Evolutionary conservation across 2,329 filamentous ascomycete genomes (phyloP), one percentile per base, ranked within the genome.

Genomic region (Stemphylium beticola): DNA sequence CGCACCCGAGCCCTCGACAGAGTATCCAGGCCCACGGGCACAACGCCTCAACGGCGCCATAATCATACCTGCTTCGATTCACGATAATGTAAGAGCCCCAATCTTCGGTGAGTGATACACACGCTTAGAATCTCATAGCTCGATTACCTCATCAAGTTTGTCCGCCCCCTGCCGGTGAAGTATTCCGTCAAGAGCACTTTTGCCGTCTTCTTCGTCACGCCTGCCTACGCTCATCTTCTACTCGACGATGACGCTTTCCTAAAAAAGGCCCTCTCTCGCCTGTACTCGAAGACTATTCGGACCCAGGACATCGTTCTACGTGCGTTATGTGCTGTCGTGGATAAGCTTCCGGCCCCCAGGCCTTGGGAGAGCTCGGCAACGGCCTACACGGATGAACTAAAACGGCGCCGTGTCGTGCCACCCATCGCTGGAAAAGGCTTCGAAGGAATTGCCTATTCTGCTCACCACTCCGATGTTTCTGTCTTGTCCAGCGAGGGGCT

Each of bases 251-350:
- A 55, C 3, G 41, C 49, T 24, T 75, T 75, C 44, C 49, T 73
- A 24, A 44, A 57, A 2, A 63, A 66, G 31, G 73, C 69, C 14
- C 51, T 75, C 14, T 38, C 33, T 8, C 59, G 48, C n/a, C 56
- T 58, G 2, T 73, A 67, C 47, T 20, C 43, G 26, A 12, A 15
- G 8, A 8, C 33, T 12, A 22, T 17, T 31, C 3, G 17, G 32
- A 9, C 5, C 11, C 42, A 54, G 4, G 20, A 43, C 17, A 15
- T 53, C 1, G 26, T 26, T 1, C 42, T 74, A 18, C 52, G 67
- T n/a, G 62, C 62, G 14, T 50, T 74, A 6, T 71, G 64, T 53
- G 74, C 74, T 36, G 74, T 76, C 5, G 73, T 77, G 8, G 72
- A 76, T 60, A 73, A 69, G 38, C 62, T 77, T 8, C 74, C 74